Evolutionary conservation across 1,284 basidiomycete genomes (phyloP).

Genomic region (Cystobasidiaceae sp.): DNA sequence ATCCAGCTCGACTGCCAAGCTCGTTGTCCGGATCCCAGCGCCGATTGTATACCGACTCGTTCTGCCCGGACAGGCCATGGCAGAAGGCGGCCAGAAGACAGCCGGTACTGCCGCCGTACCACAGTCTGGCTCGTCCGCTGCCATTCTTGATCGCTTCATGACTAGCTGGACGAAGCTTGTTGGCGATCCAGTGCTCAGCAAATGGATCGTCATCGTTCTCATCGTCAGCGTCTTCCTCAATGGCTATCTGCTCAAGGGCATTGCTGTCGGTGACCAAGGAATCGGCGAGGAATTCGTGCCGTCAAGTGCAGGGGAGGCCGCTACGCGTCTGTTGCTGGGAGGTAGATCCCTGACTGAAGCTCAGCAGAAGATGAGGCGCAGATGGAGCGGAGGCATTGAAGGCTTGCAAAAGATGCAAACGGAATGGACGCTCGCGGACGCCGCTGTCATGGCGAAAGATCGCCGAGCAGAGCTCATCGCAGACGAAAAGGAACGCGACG

Average conservation of each 20-base stretch:
- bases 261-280: slow-evolving; percentile 48
- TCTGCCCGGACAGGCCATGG: slow-evolving; percentile 18
- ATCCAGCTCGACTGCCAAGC: slow-evolving; percentile 34
- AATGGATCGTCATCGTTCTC: slow-evolving; percentile 90
- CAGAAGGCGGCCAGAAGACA: neutral
- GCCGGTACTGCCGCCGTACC: neutral
- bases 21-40: slow-evolving; percentile 38
- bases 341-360: slow-evolving; percentile 30
- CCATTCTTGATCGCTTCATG: slow-evolving; percentile 77
- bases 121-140: slow-evolving; percentile 45
- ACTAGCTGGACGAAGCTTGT: slow-evolving; percentile 89
- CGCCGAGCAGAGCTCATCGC: slow-evolving; percentile 32
- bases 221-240: slow-evolving; percentile 85
- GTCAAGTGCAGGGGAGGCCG: slow-evolving; percentile 49
- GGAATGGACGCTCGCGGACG: slow-evolving; percentile 41
- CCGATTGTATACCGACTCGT: slow-evolving; percentile 23
- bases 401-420: slow-evolving; percentile 33
- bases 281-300: slow-evolving; percentile 50
- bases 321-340: slow-evolving; percentile 43
- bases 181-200: slow-evolving; percentile 87
- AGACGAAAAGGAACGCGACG: slow-evolving; percentile 34
- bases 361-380: slow-evolving; percentile 27
- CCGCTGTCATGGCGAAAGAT: slow-evolving; percentile 39
- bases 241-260: slow-evolving; percentile 81
- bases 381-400: slow-evolving; percentile 29